These are phyloP conservation scores for Babesia ovata DNA, from an alignment of 169 alveolate genomes.

Conservation along the genomic window DNA sequence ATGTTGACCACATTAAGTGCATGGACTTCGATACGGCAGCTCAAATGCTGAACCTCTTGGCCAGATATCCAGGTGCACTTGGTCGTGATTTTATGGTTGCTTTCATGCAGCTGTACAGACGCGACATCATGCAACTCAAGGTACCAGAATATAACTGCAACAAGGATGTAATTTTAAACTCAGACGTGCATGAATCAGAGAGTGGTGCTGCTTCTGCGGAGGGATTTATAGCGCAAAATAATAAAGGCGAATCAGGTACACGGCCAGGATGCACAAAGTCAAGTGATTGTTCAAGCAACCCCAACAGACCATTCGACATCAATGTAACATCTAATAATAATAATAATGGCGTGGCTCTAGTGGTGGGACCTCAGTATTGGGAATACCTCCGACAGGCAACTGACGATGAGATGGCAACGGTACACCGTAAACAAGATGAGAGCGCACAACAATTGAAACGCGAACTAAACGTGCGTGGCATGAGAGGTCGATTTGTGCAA, in stretches of 20 bases:
- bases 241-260: too few species aligned
- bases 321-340: not conserved
- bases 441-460: not conserved
- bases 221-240: too few species aligned
- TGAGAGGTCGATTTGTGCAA: slow-evolving; percentile 7
- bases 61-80: slow-evolving; percentile 19
- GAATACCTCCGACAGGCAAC: not conserved
- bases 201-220: too few species aligned
- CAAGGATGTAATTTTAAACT: too few species aligned
- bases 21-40: slow-evolving; percentile 48
- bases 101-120: slow-evolving; percentile 37
- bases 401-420: not conserved
- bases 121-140: slow-evolving; percentile 6
- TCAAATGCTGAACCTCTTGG: slow-evolving; percentile 11
- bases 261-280: too few species aligned
- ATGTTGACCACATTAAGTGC: slow-evolving; percentile 1
- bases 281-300: too few species aligned
- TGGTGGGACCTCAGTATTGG: slow-evolving; percentile 17
- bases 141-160: not conserved
- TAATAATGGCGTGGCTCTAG: not conserved
- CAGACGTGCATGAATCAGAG: too few species aligned
- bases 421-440: not conserved
- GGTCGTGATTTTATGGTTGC: slow-evolving; percentile 21
- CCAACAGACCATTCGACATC: too few species aligned
- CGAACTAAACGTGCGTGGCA: slow-evolving; percentile 5